phyloP scores from a whole-genome alignment of 1,284 basidiomycete species.

The Ustilago esculenta region DNA sequence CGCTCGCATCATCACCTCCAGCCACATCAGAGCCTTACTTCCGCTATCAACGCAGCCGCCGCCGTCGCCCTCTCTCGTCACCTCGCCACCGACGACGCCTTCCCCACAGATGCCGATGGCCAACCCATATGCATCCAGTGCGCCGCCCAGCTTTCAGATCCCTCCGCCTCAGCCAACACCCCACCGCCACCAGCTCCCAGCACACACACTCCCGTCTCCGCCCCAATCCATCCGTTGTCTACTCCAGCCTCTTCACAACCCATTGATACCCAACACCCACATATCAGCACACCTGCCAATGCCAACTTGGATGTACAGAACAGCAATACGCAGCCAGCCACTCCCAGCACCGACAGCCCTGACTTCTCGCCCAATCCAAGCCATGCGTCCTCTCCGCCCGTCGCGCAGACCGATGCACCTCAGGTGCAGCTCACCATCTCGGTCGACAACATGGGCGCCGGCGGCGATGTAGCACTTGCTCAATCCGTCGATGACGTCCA shows the following conservation, averaged over 20 bases:
- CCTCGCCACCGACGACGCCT: slow-evolving; percentile 24
- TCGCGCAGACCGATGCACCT: background rate
- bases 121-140: slow-evolving; percentile 42
- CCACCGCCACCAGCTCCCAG: background rate
- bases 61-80: slow-evolving; percentile 40
- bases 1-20: slow-evolving; percentile 39
- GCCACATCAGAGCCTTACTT: slow-evolving; percentile 39
- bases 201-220: background rate
- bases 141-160: slow-evolving; percentile 16
- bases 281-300: background rate
- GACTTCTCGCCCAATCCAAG: background rate
- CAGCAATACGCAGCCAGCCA: background rate
- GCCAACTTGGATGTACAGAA: background rate
- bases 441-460: slow-evolving; percentile 52
- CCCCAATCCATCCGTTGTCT: background rate
- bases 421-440: slow-evolving; percentile 40
- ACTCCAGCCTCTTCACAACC: background rate
- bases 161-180: background rate
- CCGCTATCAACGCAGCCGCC: slow-evolving; percentile 48
- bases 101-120: slow-evolving; percentile 23
- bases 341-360: background rate
- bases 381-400: background rate
- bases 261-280: slow-evolving; percentile 10
- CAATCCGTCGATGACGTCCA: slow-evolving; percentile 19
- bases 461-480: slow-evolving; percentile 33